Conservation (phyloP, 2,329 filamentous ascomycete species). For the Corinectria fuckeliana region DNA sequence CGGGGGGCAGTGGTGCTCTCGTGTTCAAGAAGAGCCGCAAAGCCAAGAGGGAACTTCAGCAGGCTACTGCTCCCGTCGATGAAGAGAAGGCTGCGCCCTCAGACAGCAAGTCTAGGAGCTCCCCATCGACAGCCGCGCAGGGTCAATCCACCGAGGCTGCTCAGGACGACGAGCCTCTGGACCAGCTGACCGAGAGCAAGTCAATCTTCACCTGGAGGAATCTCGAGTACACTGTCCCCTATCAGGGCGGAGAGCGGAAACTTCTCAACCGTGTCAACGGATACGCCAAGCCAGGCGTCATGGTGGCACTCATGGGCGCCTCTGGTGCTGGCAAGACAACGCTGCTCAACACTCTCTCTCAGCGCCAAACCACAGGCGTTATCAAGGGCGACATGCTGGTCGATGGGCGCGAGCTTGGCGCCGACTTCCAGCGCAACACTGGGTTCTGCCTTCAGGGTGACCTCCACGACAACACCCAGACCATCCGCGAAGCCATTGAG, state of each 20-base stretch:
- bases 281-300: constrained; percentile 79
- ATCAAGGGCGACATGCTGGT: constrained; percentile 78
- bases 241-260: constrained; percentile 40
- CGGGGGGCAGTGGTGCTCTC: constrained; percentile 69
- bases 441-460: constrained; percentile 70
- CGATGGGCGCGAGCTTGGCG: constrained; percentile 70
- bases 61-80: constrained; percentile 34
- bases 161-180: constrained; percentile 20
- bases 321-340: constrained; percentile 87
- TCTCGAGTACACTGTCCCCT: constrained; percentile 74
- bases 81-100: constrained; percentile 32
- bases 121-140: neutral
- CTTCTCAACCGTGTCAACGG: constrained; percentile 65
- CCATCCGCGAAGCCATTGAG: constrained; percentile 68
- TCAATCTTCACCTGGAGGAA: constrained; percentile 73
- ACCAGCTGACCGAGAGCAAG: constrained; percentile 40
- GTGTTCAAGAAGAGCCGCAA: constrained; percentile 73
- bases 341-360: constrained; percentile 75
- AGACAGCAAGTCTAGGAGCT: neutral
- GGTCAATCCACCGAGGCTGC: neutral
- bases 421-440: constrained; percentile 78
- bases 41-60: constrained; percentile 52
- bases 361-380: constrained; percentile 76
- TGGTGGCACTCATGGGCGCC: constrained; percentile 83
- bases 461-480: constrained; percentile 67